Base-by-base conservation (phyloP, 768 basidiomycete genomes). In the Cytidiella melzeri region DNA sequence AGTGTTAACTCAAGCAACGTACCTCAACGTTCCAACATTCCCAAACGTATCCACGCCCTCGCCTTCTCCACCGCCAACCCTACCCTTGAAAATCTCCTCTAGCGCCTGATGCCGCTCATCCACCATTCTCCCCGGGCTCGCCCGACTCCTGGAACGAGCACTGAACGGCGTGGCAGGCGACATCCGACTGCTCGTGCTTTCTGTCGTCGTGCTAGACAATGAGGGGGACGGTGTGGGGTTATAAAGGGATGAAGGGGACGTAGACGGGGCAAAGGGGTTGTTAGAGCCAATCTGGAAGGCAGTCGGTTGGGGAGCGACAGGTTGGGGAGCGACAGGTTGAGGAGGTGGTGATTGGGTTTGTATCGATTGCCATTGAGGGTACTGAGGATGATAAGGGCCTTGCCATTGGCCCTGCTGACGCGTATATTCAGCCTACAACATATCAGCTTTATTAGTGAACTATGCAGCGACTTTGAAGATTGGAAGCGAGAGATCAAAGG, bases 1-100 rank as follows among this genome's bases (percentile, higher is more conserved):
- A n/a, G n/a, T n/a, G n/a, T n/a, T n/a, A n/a, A 41, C 40, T 13
- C 40, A 4, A 38, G 28, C 21, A n/a, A 50, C 71, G 55, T 48
- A 79, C 72, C 92, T 77, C 57, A 92, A 60, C 45, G 70, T 52
- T 20, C 93, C 93, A 21, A 79, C 55, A 63, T 96, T 96, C 47
- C 93, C 93, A 61, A 94, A 95, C 45, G 93, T 94, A 67, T 97
- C 94, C 65, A 86, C 74, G 1, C 94, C 93, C 58, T 88, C 91
- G 48, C 94, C 92, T 15, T 15, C 30, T 34, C 15, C 15, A 7
- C 9, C 7, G 9, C 30, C 30, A 15, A 34, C 30, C 49, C 84
- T 74, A 60, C 85, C 87, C 18, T 87, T 92, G 56, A 93, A 82
- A 57, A 94, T 65, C 47, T 67, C 69, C 3, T 92, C 92, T 48